Evolutionary conservation across 257 asterid genomes (phyloP).

Genomic region (Forsythia viridissima): DNA sequence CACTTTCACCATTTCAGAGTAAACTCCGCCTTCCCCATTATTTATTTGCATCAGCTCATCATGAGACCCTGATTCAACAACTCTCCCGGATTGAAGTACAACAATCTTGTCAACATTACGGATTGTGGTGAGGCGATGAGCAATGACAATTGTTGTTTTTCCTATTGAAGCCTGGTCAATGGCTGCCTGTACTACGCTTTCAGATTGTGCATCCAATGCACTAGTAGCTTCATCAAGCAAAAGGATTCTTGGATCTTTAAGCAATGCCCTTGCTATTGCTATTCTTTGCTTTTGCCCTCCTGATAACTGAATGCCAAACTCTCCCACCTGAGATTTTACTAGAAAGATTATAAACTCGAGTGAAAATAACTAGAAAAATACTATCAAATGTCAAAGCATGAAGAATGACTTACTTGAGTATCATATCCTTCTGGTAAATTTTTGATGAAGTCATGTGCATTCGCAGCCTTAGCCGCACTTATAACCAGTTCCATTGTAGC

Average conservation of each 20-base stretch:
- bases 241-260: constrained; percentile 66
- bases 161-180: constrained; percentile 62
- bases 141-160: constrained; percentile 65
- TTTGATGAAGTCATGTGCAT: constrained; percentile 68
- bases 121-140: constrained; percentile 73
- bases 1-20: constrained; percentile 51
- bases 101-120: constrained; percentile 47
- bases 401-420: constrained; percentile 49
- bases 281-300: constrained; percentile 87
- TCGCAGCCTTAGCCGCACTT: constrained; percentile 63
- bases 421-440: constrained; percentile 63
- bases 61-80: constrained; percentile 68
- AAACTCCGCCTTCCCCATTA: constrained; percentile 42
- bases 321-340: constrained; percentile 61
- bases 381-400: not conserved
- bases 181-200: constrained; percentile 64
- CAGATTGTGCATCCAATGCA: constrained; percentile 77
- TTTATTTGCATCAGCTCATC: constrained; percentile 47
- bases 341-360: not conserved
- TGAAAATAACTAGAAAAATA: not conserved
- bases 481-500: constrained; percentile 56
- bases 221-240: constrained; percentile 86
- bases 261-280: constrained; percentile 74
- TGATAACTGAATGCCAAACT: constrained; percentile 64
- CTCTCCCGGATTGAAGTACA: constrained; percentile 59